Percentiles rank a stretch among this genome's conserved stretches.
phyloP scores from a whole-genome alignment of 352 stramenopile genomes.

The Blastocystis sp. region DNA sequence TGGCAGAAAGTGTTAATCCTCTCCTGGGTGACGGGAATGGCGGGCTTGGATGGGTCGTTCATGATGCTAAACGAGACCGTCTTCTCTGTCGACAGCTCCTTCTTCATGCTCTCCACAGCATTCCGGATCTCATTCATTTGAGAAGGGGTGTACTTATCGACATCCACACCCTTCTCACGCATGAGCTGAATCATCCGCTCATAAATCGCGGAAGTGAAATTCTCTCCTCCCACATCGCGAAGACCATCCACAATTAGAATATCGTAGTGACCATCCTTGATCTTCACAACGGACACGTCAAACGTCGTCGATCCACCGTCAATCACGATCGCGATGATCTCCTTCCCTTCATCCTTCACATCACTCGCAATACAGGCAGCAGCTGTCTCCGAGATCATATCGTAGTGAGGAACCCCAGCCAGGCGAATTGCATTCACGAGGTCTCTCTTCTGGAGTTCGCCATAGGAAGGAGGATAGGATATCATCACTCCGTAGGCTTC shows the following conservation, averaged over 20 bases:
- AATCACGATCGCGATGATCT: conserved; percentile 80
- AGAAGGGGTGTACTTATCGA: not conserved
- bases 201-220: conserved; percentile 80
- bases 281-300: conserved; percentile 79
- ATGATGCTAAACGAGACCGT: not conserved
- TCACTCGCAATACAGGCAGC: conserved; percentile 73
- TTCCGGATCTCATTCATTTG: not conserved
- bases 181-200: not conserved
- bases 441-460: not conserved
- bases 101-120: not conserved
- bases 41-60: not conserved
- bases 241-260: conserved; percentile 91
- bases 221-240: conserved; percentile 95
- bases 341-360: conserved; percentile 71
- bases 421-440: not conserved
- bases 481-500: not conserved
- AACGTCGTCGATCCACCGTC: conserved; percentile 83
- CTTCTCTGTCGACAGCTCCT: not conserved
- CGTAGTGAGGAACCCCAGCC: not conserved
- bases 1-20: not conserved
- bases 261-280: not conserved
- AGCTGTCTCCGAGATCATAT: not conserved
- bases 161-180: not conserved
- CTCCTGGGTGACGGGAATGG: not conserved
- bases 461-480: conserved; percentile 2